Evolutionary conservation across 2,329 filamentous ascomycete species (phyloP).

Genomic region (Phialophora macrospora): DNA sequence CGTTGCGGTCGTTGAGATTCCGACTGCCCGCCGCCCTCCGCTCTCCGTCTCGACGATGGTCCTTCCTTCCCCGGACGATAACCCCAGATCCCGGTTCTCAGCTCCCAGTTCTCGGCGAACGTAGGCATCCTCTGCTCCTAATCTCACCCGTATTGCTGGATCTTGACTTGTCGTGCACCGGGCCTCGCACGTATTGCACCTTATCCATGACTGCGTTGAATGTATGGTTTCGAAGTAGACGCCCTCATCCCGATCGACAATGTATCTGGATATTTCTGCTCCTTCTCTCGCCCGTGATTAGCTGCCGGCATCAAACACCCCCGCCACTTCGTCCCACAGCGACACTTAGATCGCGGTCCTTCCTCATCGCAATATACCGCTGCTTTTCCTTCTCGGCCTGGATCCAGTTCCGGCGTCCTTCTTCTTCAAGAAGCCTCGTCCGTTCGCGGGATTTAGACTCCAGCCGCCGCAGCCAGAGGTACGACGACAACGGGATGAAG

Average conservation of each 20-base stretch:
- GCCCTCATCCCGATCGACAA: background rate
- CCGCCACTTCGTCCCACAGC: slow-evolving; percentile 34
- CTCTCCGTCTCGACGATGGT: too few species aligned
- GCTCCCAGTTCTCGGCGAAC: background rate
- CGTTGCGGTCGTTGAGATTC: background rate
- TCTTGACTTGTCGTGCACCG: background rate
- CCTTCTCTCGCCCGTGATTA: background rate
- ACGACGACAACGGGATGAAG: slow-evolving; percentile 32
- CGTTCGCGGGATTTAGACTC: slow-evolving; percentile 29
- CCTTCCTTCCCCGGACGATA: background rate
- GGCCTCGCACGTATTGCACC: background rate
- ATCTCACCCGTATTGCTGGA: background rate
- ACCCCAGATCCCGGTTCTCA: background rate
- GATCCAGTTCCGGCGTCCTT: slow-evolving; percentile 34
- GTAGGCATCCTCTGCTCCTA: background rate
- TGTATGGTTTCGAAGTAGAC: background rate
- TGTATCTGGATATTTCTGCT: background rate
- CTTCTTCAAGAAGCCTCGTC: slow-evolving; percentile 32
- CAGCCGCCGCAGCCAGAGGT: slow-evolving; percentile 33
- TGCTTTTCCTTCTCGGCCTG: slow-evolving; percentile 34
- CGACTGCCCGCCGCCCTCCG: too few species aligned
- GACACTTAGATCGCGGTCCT: slow-evolving; percentile 28
- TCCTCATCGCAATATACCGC: slow-evolving; percentile 19
- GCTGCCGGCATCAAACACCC: slow-evolving; percentile 25
- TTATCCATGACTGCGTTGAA: background rate